Percentiles rank a stretch among this genome's conserved stretches.
These are phyloP conservation scores for Paramecium caudatum DNA, from an alignment of 73 alveolate species.

Conservation along the genomic window DNA sequence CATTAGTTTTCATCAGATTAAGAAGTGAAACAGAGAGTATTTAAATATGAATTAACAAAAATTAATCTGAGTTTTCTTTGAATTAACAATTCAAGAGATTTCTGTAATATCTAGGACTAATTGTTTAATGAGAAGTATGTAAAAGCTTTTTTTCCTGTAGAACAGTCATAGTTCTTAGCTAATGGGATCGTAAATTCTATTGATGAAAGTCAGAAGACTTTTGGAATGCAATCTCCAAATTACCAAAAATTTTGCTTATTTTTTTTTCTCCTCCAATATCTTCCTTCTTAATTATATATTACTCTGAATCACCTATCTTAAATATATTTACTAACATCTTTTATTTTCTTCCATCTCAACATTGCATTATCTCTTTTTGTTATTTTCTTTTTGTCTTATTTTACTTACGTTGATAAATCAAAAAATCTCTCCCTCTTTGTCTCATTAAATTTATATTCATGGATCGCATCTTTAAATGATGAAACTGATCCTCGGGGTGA, in stretches of 20 bases:
- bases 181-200: conserved; percentile 19
- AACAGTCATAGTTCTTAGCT: conserved; percentile 39
- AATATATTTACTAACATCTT: conserved; percentile 50
- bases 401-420: conserved; percentile 12
- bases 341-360: conserved; percentile 21
- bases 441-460: background rate
- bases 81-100: background rate
- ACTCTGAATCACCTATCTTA: conserved; percentile 19
- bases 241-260: conserved; percentile 27
- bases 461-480: conserved; percentile 3
- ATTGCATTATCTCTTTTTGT: conserved; percentile 9
- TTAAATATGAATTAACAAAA: background rate
- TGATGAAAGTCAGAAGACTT: conserved; percentile 5
- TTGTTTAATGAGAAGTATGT: background rate
- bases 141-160: conserved; percentile 7
- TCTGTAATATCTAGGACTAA: conserved; percentile 40
- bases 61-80: conserved; percentile 11
- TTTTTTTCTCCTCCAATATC: conserved; percentile 23
- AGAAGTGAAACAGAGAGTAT: background rate
- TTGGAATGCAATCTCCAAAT: conserved; percentile 21
- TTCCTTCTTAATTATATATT: conserved; percentile 23
- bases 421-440: conserved; percentile 22
- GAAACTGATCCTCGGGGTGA: conserved; percentile 14
- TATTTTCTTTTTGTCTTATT: background rate
- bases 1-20: background rate